Percentiles rank a stretch among this genome's conserved stretches.
Evolutionary conservation across 1,284 basidiomycete genomes (phyloP).

Genomic region (Melampsora larici-populina): DNA sequence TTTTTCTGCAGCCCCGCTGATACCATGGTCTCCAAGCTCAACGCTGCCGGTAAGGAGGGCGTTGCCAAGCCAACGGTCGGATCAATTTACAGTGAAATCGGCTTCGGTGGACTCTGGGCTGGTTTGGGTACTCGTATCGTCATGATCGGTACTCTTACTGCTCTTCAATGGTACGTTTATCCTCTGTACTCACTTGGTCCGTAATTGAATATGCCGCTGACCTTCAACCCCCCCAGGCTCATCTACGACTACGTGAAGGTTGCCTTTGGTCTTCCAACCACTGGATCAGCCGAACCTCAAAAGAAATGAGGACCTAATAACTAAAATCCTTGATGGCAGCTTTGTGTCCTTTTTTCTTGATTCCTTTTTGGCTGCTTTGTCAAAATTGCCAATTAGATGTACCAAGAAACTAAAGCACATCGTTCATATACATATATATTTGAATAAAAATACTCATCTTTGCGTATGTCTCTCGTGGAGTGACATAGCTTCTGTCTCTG

Average conservation of each 20-base stretch:
- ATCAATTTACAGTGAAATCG: slow-evolving; percentile 51
- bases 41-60: slow-evolving; percentile 51
- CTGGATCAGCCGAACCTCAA: slow-evolving; percentile 46
- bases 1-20: slow-evolving; percentile 49
- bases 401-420: too few species aligned
- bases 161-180: slow-evolving; percentile 49
- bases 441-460: too few species aligned
- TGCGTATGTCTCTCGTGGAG: too few species aligned
- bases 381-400: too few species aligned
- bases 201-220: neutral
- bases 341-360: too few species aligned
- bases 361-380: too few species aligned
- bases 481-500: too few species aligned
- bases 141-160: slow-evolving; percentile 52
- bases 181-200: neutral
- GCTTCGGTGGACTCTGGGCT: slow-evolving; percentile 52
- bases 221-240: slow-evolving; percentile 42
- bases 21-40: slow-evolving; percentile 52
- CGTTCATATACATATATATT: too few species aligned
- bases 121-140: slow-evolving; percentile 50
- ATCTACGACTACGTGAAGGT: slow-evolving; percentile 51
- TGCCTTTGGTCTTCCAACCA: slow-evolving; percentile 47
- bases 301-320: slow-evolving; percentile 34
- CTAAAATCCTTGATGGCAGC: too few species aligned
- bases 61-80: slow-evolving; percentile 51